phyloP scores from a whole-genome alignment of 192 early-diverging fungal species.

The Chytriomyces sp. region DNA sequence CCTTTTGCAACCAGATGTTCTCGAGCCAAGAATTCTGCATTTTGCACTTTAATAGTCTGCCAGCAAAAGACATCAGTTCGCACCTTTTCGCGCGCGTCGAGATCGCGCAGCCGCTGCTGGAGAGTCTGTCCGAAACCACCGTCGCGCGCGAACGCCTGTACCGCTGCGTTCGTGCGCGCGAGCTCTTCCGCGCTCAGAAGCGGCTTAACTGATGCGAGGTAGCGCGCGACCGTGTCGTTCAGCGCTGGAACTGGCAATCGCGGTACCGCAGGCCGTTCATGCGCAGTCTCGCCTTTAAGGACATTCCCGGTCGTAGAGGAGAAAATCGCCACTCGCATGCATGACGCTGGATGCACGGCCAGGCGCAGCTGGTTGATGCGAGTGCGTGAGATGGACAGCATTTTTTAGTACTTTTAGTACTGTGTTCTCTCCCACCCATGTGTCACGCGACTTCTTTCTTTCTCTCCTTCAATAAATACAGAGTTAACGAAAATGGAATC shows the following conservation, averaged over 20 bases:
- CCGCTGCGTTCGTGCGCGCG: slow-evolving; percentile 61
- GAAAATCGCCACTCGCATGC: too few relatives aligned
- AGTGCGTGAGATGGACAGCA: too few relatives aligned
- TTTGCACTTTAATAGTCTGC: neutral
- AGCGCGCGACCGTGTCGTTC: slow-evolving; percentile 73
- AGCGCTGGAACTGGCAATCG: slow-evolving; percentile 86
- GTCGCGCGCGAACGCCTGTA: slow-evolving; percentile 66
- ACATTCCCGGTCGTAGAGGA: too few relatives aligned
- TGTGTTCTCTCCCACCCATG: too few relatives aligned
- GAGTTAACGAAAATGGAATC: too few relatives aligned
- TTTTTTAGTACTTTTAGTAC: too few relatives aligned
- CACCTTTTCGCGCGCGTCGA: slow-evolving; percentile 67
- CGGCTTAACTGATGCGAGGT: slow-evolving; percentile 73
- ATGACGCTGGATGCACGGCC: too few relatives aligned
- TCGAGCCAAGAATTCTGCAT: slow-evolving; percentile 84
- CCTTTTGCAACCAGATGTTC: slow-evolving; percentile 63
- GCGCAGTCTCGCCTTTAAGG: too few relatives aligned
- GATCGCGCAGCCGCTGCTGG: slow-evolving; percentile 70
- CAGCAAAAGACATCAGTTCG: neutral
- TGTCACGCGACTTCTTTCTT: too few relatives aligned
- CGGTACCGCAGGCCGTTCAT: slow-evolving; percentile 68
- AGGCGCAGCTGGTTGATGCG: too few relatives aligned
- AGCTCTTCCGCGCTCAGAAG: slow-evolving; percentile 65
- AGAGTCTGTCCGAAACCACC: slow-evolving; percentile 74
- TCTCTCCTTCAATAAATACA: too few relatives aligned